These are phyloP conservation scores for Rubroshorea leprosula DNA, from an alignment of 345 rosid species.

Conservation along the genomic window DNA sequence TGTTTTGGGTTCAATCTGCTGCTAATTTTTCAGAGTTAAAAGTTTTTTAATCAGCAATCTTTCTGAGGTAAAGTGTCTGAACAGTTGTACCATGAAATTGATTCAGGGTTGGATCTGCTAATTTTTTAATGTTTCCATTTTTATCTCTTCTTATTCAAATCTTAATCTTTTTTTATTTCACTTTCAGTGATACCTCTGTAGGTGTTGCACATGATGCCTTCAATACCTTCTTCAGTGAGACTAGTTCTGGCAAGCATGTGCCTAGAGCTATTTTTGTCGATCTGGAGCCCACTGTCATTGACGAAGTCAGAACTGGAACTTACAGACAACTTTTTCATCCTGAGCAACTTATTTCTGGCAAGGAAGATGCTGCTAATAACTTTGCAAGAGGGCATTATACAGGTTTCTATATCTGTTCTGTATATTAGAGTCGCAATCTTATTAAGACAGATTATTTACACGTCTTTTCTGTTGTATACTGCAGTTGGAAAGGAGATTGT, in stretches of 20 bases:
- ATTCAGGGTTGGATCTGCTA: too few species aligned
- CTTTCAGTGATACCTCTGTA: not conserved
- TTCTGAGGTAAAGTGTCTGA: too few species aligned
- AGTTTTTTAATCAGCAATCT: too few species aligned
- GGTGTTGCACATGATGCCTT: slow-evolving; percentile 48
- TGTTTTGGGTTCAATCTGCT: too few species aligned
- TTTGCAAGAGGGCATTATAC: slow-evolving; percentile 94
- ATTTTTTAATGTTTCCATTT: too few species aligned
- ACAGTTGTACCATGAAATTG: too few species aligned
- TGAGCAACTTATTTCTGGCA: slow-evolving; percentile 88
- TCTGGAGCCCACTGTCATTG: slow-evolving; percentile 83
- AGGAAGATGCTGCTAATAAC: slow-evolving; percentile 92
- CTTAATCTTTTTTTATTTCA: too few species aligned
- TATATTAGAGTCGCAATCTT: too few species aligned
- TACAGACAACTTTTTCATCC: slow-evolving; percentile 89
- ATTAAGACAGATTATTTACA: too few species aligned
- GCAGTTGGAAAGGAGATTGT: slow-evolving; percentile 24
- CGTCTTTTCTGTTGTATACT: not conserved
- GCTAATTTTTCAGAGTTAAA: too few species aligned
- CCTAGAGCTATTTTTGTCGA: slow-evolving; percentile 82
- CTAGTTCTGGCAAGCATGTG: slow-evolving; percentile 84
- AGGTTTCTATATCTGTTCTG: slow-evolving; percentile 27
- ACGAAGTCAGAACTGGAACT: slow-evolving; percentile 68
- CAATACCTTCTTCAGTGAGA: slow-evolving; percentile 90
- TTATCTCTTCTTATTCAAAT: too few species aligned